These are phyloP conservation scores for Yamadazyma diospyri DNA, from an alignment of 1,139 yeast genomes.

Conservation along the genomic window DNA sequence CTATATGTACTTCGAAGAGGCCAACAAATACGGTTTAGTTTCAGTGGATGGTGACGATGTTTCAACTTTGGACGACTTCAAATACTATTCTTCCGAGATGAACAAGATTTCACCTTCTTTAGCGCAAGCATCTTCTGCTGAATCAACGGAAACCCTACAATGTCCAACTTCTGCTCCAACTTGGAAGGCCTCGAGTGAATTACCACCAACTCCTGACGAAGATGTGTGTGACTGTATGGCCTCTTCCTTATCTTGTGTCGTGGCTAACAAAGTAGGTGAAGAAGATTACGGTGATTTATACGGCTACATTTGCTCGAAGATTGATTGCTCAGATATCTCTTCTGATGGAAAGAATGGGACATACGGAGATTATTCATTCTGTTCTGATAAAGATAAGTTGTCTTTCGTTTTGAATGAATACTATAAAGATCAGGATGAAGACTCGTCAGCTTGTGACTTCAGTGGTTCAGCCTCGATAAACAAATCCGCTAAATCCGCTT, in stretches of 20 bases:
- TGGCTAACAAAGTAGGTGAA: slow-evolving; percentile 36
- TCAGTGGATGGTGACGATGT: slow-evolving; percentile 40
- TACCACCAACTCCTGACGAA: slow-evolving; percentile 71
- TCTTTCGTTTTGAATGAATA: slow-evolving; percentile 60
- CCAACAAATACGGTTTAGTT: slow-evolving; percentile 78
- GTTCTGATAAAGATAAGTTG: slow-evolving; percentile 57
- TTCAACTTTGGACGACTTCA: slow-evolving; percentile 45
- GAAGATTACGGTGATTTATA: slow-evolving; percentile 55
- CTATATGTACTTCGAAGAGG: slow-evolving; percentile 85
- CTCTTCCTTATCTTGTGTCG: slow-evolving; percentile 49
- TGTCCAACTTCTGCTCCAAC: slow-evolving; percentile 52
- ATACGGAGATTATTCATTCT: slow-evolving; percentile 62
- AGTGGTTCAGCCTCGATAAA: slow-evolving; percentile 57
- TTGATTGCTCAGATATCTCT: slow-evolving; percentile 51
- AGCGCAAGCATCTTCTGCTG: slow-evolving; percentile 25
- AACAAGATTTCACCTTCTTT: slow-evolving; percentile 47
- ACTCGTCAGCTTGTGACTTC: slow-evolving; percentile 59
- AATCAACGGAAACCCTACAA: slow-evolving; percentile 24
- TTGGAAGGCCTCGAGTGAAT: slow-evolving; percentile 53
- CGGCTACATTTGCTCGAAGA: slow-evolving; percentile 47
- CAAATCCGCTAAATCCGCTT: slow-evolving; percentile 46
- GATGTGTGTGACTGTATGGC: slow-evolving; percentile 56
- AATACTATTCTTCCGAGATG: slow-evolving; percentile 54
- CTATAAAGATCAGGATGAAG: slow-evolving; percentile 45
- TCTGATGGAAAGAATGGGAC: slow-evolving; percentile 59